These are phyloP conservation scores for Penicillium vulpinum DNA, from an alignment of 2,329 filamentous ascomycete genomes.

Conservation along the genomic window DNA sequence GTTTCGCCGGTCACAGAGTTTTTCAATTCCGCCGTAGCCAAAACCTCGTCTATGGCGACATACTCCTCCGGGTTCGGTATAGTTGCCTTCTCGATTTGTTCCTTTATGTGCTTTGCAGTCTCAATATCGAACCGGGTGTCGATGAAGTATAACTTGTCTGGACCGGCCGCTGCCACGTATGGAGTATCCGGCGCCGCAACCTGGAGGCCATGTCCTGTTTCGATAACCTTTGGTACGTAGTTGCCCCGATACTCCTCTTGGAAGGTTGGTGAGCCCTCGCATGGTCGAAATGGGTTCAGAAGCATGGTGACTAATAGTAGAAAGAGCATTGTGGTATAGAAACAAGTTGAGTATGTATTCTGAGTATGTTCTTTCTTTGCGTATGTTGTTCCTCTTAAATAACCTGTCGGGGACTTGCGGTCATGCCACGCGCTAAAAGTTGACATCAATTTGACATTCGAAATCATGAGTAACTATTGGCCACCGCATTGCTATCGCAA, in stretches of 20 bases:
- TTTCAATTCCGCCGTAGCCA: slow-evolving; percentile 12
- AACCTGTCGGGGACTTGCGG: background rate
- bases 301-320: slow-evolving; percentile 2
- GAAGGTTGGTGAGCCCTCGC: slow-evolving; percentile 5
- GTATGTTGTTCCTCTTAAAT: slow-evolving; percentile 2
- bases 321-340: background rate
- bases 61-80: background rate
- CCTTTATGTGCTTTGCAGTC: slow-evolving; percentile 12
- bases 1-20: slow-evolving; percentile 11
- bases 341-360: background rate
- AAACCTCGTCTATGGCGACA: slow-evolving; percentile 13
- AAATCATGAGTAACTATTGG: too few species aligned
- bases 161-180: slow-evolving; percentile 10
- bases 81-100: slow-evolving; percentile 11
- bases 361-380: background rate
- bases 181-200: slow-evolving; percentile 15
- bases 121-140: slow-evolving; percentile 10
- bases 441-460: too few species aligned
- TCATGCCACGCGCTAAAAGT: too few species aligned
- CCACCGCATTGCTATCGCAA: too few species aligned
- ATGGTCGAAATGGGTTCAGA: slow-evolving; percentile 2
- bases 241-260: slow-evolving; percentile 13
- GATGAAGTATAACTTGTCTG: slow-evolving; percentile 13
- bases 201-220: slow-evolving; percentile 10
- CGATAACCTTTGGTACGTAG: slow-evolving; percentile 8